These are phyloP conservation scores for Spathaspora hagerdaliae DNA, from an alignment of 805 yeast species.

Conservation along the genomic window DNA sequence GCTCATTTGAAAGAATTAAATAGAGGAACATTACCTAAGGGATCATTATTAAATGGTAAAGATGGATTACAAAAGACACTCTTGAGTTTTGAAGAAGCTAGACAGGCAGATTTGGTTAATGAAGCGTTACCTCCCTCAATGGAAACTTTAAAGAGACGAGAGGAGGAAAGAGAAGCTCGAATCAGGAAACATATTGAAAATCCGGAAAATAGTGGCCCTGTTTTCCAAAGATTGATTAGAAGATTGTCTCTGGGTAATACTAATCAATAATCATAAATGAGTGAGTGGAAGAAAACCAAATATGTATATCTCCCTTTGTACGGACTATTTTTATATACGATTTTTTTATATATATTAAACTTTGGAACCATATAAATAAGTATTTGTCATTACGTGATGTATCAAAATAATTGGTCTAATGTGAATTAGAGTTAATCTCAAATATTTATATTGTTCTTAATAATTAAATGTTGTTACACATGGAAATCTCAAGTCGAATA, in stretches of 20 bases:
- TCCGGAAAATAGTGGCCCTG: constrained; percentile 28
- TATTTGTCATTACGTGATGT: no score
- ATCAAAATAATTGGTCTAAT: no score
- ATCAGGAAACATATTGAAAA: constrained; percentile 33
- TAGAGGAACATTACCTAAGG: constrained; percentile 81
- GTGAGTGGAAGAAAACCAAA: no score
- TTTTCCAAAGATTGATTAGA: constrained; percentile 35
- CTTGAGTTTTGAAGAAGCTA: constrained; percentile 76
- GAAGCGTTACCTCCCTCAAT: constrained; percentile 85
- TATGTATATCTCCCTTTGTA: no score
- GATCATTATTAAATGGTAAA: constrained; percentile 76
- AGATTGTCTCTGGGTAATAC: constrained; percentile 21
- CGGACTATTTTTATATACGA: no score
- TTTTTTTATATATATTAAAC: no score
- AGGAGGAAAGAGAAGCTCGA: constrained; percentile 43
- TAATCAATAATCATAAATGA: not conserved
- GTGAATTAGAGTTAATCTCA: no score
- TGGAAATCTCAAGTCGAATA: no score
- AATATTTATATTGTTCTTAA: no score
- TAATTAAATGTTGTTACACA: no score
- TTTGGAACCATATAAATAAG: no score
- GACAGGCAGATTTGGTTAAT: constrained; percentile 71
- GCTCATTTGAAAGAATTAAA: constrained; percentile 69
- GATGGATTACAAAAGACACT: constrained; percentile 73
- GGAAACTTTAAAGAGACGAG: constrained; percentile 48